A percentile compares a stretch with the other conserved stretches of the same genome.
Evolutionary conservation across 352 stramenopile species (phyloP).

Genomic region (Globisporangium paroecandrum): DNA sequence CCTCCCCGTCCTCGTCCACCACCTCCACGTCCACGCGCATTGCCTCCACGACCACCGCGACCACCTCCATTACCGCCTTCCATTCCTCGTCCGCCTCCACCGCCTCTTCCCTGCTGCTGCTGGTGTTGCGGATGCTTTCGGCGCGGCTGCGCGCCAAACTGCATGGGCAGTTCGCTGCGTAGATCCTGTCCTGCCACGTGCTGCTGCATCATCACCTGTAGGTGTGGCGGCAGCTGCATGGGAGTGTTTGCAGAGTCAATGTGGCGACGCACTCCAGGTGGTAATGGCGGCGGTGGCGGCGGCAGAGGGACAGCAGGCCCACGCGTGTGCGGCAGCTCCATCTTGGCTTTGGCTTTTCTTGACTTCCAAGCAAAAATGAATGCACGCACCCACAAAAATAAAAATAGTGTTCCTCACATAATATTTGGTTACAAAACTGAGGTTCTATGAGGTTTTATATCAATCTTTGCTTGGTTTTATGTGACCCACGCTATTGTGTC

Average conservation of each 20-base stretch:
- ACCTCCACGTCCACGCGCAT: slow-evolving; percentile 19
- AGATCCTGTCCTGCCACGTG: slow-evolving; percentile 3
- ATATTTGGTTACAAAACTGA: neutral
- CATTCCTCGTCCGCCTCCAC: neutral
- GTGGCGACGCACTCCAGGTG: slow-evolving; percentile 17
- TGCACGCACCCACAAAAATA: neutral
- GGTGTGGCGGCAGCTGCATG: slow-evolving; percentile 36
- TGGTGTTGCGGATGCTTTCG: neutral
- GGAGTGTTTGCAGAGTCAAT: neutral
- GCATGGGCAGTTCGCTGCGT: slow-evolving; percentile 16
- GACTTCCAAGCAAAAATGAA: neutral
- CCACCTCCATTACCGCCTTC: slow-evolving; percentile 13
- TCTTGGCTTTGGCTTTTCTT: neutral
- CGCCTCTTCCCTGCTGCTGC: neutral
- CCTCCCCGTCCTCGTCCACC: slow-evolving; percentile 22
- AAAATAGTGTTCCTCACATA: neutral
- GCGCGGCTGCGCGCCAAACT: slow-evolving; percentile 23
- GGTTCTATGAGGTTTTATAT: neutral
- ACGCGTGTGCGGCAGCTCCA: slow-evolving; percentile 3
- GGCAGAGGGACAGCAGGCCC: slow-evolving; percentile 8
- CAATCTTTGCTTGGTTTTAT: neutral
- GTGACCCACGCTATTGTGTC: neutral
- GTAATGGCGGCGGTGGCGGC: slow-evolving; percentile 18
- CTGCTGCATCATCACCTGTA: slow-evolving; percentile 54
- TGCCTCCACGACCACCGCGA: slow-evolving; percentile 7